Evolutionary conservation across 1,284 basidiomycete species (phyloP).

Genomic region (Singerocomus inundabilis): DNA sequence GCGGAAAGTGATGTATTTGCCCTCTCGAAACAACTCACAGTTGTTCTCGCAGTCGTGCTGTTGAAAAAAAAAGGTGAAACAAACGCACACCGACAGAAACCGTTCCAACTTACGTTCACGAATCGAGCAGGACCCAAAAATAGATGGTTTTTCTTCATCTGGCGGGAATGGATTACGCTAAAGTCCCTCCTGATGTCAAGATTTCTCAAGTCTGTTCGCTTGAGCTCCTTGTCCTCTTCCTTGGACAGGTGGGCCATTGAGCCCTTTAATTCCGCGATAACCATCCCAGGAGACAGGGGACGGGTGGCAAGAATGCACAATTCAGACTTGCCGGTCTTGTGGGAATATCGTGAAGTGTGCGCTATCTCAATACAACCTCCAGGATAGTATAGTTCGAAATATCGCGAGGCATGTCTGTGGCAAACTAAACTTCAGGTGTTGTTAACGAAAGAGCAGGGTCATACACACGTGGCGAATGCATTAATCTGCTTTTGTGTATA

Average conservation of each 20-base stretch:
- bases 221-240: constrained; percentile 78
- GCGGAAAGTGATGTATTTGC: constrained; percentile 86
- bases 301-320: constrained; percentile 87
- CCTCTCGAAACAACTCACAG: constrained; percentile 83
- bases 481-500: constrained; percentile 80
- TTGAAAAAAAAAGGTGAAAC: constrained; percentile 18
- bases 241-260: constrained; percentile 84
- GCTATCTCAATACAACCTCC: constrained; percentile 83
- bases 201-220: constrained; percentile 66
- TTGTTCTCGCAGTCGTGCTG: constrained; percentile 93
- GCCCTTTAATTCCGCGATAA: constrained; percentile 81
- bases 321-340: constrained; percentile 86
- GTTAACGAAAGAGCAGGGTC: constrained; percentile 33
- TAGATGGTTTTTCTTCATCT: constrained; percentile 89
- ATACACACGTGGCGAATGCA: constrained; percentile 79
- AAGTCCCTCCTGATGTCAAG: constrained; percentile 83
- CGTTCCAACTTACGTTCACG: constrained; percentile 73
- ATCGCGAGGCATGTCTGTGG: constrained; percentile 77
- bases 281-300: constrained; percentile 63
- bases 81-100: constrained; percentile 15
- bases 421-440: constrained; percentile 29
- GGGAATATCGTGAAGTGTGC: constrained; percentile 80
- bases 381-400: constrained; percentile 80
- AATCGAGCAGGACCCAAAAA: constrained; percentile 92
- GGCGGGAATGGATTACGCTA: constrained; percentile 86